These are phyloP conservation scores for Leccinum ochraceum DNA, from an alignment of 768 basidiomycete genomes.

Conservation along the genomic window DNA sequence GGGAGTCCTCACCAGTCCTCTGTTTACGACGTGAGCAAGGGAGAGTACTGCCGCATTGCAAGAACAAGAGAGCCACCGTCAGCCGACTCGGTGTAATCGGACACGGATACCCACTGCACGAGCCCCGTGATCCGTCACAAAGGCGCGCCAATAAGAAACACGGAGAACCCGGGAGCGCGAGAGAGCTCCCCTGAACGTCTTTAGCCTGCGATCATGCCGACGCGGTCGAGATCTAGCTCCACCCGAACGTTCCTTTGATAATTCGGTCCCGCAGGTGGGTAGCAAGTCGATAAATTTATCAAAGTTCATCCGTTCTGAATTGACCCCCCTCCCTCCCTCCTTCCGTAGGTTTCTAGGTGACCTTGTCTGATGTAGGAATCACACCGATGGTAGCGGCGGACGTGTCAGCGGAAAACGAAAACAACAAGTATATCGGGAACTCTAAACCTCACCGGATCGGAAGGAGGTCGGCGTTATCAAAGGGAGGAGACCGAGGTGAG, in stretches of 20 bases:
- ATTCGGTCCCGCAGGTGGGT: slow-evolving; percentile 3
- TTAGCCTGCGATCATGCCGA: neutral
- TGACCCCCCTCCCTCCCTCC: neutral
- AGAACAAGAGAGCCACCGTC: neutral
- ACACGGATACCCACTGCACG: slow-evolving; percentile 1
- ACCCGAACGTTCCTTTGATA: neutral
- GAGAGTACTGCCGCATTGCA: neutral
- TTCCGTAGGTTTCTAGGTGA: neutral
- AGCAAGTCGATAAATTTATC: neutral
- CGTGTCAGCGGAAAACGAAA: neutral
- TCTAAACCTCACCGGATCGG: neutral
- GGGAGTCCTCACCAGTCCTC: slow-evolving; percentile 16
- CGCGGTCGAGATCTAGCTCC: neutral
- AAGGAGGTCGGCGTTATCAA: neutral
- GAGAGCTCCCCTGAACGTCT: neutral
- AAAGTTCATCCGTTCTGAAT: neutral
- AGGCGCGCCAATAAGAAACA: neutral
- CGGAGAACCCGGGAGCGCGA: neutral
- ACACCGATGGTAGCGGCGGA: neutral
- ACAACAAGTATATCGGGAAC: neutral
- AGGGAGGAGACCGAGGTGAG: neutral
- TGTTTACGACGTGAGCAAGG: slow-evolving; percentile 17
- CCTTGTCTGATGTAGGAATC: neutral
- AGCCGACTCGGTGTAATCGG: neutral
- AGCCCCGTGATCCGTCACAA: slow-evolving; percentile 3